phyloP scores from a whole-genome alignment of 768 basidiomycete species.

The Artomyces pyxidatus region DNA sequence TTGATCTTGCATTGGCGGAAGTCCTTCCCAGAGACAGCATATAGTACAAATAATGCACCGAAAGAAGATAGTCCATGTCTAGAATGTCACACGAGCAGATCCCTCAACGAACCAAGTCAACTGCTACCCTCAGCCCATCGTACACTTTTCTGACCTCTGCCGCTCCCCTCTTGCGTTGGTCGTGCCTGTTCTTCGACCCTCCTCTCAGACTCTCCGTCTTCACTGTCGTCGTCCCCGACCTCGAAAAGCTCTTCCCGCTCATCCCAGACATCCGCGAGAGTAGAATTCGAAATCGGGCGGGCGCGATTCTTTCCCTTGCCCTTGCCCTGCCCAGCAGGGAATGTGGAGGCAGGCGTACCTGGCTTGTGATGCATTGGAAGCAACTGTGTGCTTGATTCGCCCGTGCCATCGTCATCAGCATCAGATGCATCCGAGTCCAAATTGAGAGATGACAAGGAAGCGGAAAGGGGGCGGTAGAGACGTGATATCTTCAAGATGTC shows the following conservation, averaged over 20 bases:
- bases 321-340: background rate
- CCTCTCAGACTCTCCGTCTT: background rate
- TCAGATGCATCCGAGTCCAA: conserved; percentile 50
- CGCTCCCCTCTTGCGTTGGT: background rate
- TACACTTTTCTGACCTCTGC: conserved; percentile 10
- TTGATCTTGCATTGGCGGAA: too few relatives aligned
- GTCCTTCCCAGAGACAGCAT: too few relatives aligned
- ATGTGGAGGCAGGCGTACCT: conserved; percentile 1
- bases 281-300: conserved; percentile 11
- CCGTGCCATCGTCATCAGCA: conserved; percentile 20
- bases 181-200: too few relatives aligned
- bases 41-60: too few relatives aligned
- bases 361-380: conserved; percentile 46
- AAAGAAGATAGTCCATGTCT: too few relatives aligned
- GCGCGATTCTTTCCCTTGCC: conserved; percentile 10
- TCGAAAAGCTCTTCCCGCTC: conserved; percentile 71
- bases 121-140: conserved; percentile 12
- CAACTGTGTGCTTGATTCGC: conserved; percentile 43
- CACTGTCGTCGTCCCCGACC: conserved; percentile 42
- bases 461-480: conserved; percentile 65
- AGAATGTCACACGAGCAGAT: too few relatives aligned
- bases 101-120: too few relatives aligned
- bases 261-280: conserved; percentile 62
- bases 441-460: conserved; percentile 28
- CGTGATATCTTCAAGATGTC: conserved; percentile 36